A percentile compares a stretch with the other conserved stretches of the same genome.
Conservation (phyloP, 768 basidiomycete genomes). For the Russula vinacea region DNA sequence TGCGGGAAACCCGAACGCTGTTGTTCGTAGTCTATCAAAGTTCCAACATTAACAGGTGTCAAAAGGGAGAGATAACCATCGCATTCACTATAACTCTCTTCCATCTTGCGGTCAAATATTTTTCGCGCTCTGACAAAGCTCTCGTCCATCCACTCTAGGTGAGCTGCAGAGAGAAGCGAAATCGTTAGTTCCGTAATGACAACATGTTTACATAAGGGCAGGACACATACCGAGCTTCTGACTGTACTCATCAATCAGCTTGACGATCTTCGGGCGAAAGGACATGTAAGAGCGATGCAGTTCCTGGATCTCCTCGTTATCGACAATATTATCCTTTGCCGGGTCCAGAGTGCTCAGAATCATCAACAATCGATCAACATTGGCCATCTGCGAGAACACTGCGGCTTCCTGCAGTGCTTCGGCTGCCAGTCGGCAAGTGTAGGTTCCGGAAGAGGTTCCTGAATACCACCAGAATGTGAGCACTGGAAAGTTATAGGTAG, state of each 20-base stretch:
- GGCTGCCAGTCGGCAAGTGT: slow-evolving; percentile 68
- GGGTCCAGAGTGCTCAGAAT: slow-evolving; percentile 17
- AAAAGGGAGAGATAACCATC: slow-evolving; percentile 28
- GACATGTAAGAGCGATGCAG: slow-evolving; percentile 88
- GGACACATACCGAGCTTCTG: slow-evolving; percentile 78
- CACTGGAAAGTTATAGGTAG: not conserved
- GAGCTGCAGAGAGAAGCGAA: slow-evolving; percentile 51
- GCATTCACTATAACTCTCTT: slow-evolving; percentile 77
- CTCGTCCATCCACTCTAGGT: slow-evolving; percentile 92
- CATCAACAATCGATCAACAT: slow-evolving; percentile 64
- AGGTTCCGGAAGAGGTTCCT: slow-evolving; percentile 87
- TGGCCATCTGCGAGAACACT: slow-evolving; percentile 82
- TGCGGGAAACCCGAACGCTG: too few species aligned
- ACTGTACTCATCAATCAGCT: slow-evolving; percentile 94
- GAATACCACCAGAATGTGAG: slow-evolving; percentile 7
- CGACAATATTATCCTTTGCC: slow-evolving; percentile 26
- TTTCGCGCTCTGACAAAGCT: slow-evolving; percentile 84
- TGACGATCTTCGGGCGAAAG: slow-evolving; percentile 90
- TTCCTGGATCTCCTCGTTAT: slow-evolving; percentile 52
- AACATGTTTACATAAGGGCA: not conserved
- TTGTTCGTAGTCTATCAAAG: too few species aligned
- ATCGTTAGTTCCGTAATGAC: not conserved
- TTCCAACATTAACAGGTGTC: too few species aligned
- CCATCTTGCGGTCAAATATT: slow-evolving; percentile 93
- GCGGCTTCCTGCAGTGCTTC: slow-evolving; percentile 87